Percentiles rank a stretch among this genome's conserved stretches.
These are phyloP conservation scores for Sedum album DNA, from an alignment of 164 flowering plant genomes.

Conservation along the genomic window DNA sequence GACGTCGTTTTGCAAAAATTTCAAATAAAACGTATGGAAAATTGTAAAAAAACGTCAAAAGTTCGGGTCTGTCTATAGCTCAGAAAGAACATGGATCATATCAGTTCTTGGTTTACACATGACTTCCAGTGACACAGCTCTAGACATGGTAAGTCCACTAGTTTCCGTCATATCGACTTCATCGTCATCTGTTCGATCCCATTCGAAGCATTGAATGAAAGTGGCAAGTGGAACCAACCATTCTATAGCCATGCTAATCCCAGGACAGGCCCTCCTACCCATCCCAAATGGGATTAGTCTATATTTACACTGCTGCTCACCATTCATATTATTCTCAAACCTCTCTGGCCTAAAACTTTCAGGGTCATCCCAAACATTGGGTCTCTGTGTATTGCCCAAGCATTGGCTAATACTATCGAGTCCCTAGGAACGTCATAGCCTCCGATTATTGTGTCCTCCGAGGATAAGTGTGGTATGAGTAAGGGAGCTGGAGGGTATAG, in stretches of 20 bases:
- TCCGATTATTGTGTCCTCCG: background rate
- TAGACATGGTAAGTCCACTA: background rate
- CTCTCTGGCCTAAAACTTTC: background rate
- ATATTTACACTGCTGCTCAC: too few species aligned
- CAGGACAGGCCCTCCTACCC: background rate
- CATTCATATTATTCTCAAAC: background rate
- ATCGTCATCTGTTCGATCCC: background rate
- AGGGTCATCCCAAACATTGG: background rate
- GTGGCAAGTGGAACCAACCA: background rate
- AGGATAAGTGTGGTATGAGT: background rate
- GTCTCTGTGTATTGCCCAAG: background rate
- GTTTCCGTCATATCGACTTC: background rate
- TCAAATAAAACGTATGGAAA: too few species aligned
- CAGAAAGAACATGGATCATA: background rate
- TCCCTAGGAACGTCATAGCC: background rate
- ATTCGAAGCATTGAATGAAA: background rate
- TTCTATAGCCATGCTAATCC: background rate
- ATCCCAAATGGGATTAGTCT: background rate
- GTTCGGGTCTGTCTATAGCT: too few species aligned
- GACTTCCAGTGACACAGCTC: background rate
- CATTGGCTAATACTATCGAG: background rate
- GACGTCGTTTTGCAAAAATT: too few species aligned
- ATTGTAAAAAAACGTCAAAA: too few species aligned
- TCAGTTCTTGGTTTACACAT: background rate
- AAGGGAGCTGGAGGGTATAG: background rate